Evolutionary conservation across 208 protist genomes (phyloP), one percentile per base, ranked within the genome.

Genomic region (Trypanosoma conorhini): DNA sequence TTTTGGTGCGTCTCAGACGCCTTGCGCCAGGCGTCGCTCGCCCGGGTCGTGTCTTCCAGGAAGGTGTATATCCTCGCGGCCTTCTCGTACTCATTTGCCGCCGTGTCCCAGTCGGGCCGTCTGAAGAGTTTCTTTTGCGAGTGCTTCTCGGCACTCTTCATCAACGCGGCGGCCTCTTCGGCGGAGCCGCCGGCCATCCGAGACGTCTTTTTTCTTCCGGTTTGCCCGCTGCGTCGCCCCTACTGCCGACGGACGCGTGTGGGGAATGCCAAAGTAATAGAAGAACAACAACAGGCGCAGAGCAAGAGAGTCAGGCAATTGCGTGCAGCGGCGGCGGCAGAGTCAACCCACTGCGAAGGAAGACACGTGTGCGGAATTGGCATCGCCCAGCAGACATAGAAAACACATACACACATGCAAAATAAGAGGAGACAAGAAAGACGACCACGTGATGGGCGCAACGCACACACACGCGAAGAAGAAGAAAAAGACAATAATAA

Each of bases 51-150:
- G 67, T 83, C 74, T 13, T 68, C 63, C 12, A 78, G n/a, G 50
- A 81, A 73, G 22, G 81, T 70, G 66, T 89, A 95, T 54, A 93
- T 83, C 66, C 81, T 85, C 21, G 85, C 87, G 1, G 89, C 89
- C 26, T 83, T 82, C 35, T 93, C 86, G 50, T 84, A 93, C 31
- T 89, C 86, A 22, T 77, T 80, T 0, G 84, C 89, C 13, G 87
- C 89, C 40, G 56, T 62, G 42, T 79, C 77, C 77, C 87, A 88
- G 72, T 90, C 78, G 46, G 83, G 67, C 44, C 80, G 74, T 56
- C 82, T 76, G 35, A 89, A 80, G 15, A 92, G 58, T 21, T 56
- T 68, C 52, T 83, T 91, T 52, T 90, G 56, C 10, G 70, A 59
- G 50, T 87, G 80, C 65, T 91, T 89, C 58, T 80, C 81, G 30